A percentile compares a stretch with the other conserved stretches of the same genome.
phyloP scores from a whole-genome alignment of 2,329 filamentous ascomycete species.

The Hymenoscyphus infarciens region DNA sequence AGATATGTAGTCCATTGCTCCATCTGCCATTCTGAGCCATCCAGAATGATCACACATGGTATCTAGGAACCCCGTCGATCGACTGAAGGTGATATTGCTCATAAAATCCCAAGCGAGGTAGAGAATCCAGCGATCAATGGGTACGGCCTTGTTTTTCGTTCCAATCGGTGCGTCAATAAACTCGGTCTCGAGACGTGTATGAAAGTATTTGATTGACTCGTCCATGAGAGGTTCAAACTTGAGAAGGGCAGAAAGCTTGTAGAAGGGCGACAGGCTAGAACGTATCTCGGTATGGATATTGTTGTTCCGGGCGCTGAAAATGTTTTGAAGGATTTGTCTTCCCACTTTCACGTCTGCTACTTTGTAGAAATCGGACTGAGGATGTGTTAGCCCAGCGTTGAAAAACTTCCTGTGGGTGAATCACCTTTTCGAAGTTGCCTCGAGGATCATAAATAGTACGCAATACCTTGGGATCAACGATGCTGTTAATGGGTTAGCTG shows the following conservation, averaged over 20 bases:
- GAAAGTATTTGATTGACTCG: constrained; percentile 37
- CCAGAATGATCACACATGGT: constrained; percentile 35
- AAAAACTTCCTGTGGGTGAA: not conserved
- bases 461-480: constrained; percentile 19
- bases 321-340: constrained; percentile 19
- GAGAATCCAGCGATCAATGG: constrained; percentile 41
- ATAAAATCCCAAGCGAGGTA: constrained; percentile 40
- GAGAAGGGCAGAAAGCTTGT: not conserved
- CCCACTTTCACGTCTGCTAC: constrained; percentile 18
- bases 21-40: constrained; percentile 29
- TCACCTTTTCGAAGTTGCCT: constrained; percentile 11
- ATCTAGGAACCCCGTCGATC: constrained; percentile 40
- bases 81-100: constrained; percentile 40
- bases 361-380: constrained; percentile 2
- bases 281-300: constrained; percentile 14
- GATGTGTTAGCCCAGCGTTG: not conserved
- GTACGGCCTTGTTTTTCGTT: constrained; percentile 28
- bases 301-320: constrained; percentile 23
- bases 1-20: constrained; percentile 26
- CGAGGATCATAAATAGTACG: constrained; percentile 10
- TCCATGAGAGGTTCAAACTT: constrained; percentile 38
- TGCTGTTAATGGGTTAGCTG: constrained; percentile 7
- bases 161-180: not conserved
- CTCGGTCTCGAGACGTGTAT: constrained; percentile 39
- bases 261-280: not conserved